Percentiles rank a stretch among this genome's conserved stretches.
Conservation (phyloP, 257 asterid species). For the Solanum clarkiae region DNA sequence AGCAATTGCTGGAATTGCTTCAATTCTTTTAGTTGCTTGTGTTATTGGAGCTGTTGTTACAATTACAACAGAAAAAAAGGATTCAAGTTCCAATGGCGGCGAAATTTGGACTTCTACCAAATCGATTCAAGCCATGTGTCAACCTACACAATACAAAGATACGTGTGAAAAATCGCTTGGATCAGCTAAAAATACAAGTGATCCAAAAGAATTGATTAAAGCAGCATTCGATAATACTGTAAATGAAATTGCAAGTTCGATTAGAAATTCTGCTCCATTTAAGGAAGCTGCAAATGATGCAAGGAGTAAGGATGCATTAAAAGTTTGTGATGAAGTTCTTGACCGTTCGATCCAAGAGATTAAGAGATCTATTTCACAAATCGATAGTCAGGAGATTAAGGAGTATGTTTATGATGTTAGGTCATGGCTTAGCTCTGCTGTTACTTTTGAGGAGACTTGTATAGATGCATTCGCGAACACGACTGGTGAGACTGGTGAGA, state of each 20-base stretch:
- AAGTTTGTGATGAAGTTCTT: conserved; percentile 2
- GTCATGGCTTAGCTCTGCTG: conserved; percentile 15
- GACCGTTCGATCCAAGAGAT: conserved; percentile 2
- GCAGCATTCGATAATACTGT: neutral
- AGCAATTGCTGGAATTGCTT: conserved; percentile 7
- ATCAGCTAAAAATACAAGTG: neutral
- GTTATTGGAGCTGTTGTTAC: conserved; percentile 5
- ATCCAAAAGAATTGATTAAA: conserved; percentile 13
- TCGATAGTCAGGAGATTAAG: neutral
- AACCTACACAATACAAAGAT: conserved; percentile 10
- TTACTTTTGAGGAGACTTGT: conserved; percentile 10
- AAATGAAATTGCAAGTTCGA: neutral
- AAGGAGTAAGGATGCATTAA: conserved; percentile 6
- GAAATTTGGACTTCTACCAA: neutral
- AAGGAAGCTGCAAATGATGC: conserved; percentile 11
- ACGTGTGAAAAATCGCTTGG: conserved; percentile 2
- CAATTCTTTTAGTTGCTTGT: conserved; percentile 10
- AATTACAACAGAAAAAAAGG: neutral
- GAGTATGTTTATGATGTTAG: conserved; percentile 1
- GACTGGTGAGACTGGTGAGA: conserved; percentile 12
- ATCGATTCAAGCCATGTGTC: neutral
- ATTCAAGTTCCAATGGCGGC: neutral
- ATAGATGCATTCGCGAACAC: conserved; percentile 13
- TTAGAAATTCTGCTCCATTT: neutral
- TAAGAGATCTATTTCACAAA: neutral